Evolutionary conservation across 2,329 filamentous ascomycete species (phyloP), one percentile per base, ranked within the genome.

Genomic region (Elsinoe necatrix): DNA sequence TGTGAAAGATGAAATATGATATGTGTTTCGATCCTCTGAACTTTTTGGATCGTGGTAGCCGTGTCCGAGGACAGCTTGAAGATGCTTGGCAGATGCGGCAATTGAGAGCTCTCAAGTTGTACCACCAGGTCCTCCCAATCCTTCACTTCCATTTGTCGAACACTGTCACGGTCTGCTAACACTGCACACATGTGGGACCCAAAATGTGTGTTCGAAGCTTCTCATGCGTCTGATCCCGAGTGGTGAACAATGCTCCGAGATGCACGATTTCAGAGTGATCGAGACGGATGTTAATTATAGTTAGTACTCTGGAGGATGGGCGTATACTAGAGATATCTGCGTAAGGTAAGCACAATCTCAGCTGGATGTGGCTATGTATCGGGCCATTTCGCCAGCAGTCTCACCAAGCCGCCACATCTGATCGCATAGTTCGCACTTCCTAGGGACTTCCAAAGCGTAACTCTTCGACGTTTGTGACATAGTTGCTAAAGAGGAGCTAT

Each of bases 21-120:
- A 42, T 8, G 14, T 42, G n/a, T 42, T 20, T 42, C 20, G 11
- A 20, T 21, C 11, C 11, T 9, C 16, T 21, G 25, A 45, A 21
- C 23, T 45, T 45, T 25, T n/a, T 25, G 21, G 8, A 12, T 45
- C 9, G 18, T 12, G 14, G 23, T 45, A 18, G 18, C 18, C 41
- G 20, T 18, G 20, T 21, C 41, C 5, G 41, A 45, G 41, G 41
- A 45, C 41, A 45, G 41, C 41, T 45, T 45, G 41, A 45, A 45
- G 41, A 45, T 45, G 41, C 41, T 45, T 45, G 41, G 41, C 41
- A 25, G 18, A 25, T n/a, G 41, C 41, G 41, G 41, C 20, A 45
- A 12, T n/a, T 25, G 41, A 45, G 11, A 23, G 41, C 5, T 5
- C 29, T 31, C 29, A 6, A 31, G 6, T 11, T 31, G 29, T 11